phyloP scores from a whole-genome alignment of 2,329 filamentous ascomycete genomes.

The Aspergillus amoenus region DNA sequence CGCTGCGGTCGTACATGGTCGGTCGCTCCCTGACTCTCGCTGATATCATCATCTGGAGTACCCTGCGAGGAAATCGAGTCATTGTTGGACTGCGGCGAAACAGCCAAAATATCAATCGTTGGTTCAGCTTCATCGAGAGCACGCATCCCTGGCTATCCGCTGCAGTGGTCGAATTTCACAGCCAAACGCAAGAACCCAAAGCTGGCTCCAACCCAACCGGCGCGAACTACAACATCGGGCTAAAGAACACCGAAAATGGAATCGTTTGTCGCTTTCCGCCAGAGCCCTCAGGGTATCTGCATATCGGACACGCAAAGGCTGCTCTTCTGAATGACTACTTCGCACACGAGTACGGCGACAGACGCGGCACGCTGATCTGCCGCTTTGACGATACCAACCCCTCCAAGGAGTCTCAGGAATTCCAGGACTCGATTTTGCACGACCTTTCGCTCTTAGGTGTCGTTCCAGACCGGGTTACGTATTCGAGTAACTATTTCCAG shows the following conservation, averaged over 20 bases:
- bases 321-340: slow-evolving; percentile 95
- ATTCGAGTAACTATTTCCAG: slow-evolving; percentile 95
- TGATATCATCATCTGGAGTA: slow-evolving; percentile 80
- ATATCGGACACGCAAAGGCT: slow-evolving; percentile 94
- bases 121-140: slow-evolving; percentile 79
- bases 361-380: slow-evolving; percentile 74
- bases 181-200: slow-evolving; percentile 37
- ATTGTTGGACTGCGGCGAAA: slow-evolving; percentile 75
- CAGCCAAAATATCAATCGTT: slow-evolving; percentile 68
- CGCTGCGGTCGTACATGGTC: slow-evolving; percentile 79
- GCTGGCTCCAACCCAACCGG: slow-evolving; percentile 71
- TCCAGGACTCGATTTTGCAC: slow-evolving; percentile 87
- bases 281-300: slow-evolving; percentile 92
- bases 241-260: slow-evolving; percentile 80
- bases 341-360: slow-evolving; percentile 83
- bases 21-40: slow-evolving; percentile 75
- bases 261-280: slow-evolving; percentile 91
- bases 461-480: slow-evolving; percentile 81
- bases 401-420: slow-evolving; percentile 95
- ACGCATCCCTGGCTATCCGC: neutral
- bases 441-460: slow-evolving; percentile 90
- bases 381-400: slow-evolving; percentile 98
- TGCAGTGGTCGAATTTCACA: neutral
- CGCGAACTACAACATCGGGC: slow-evolving; percentile 82
- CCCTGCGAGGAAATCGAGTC: slow-evolving; percentile 78